phyloP scores from a whole-genome alignment of 768 basidiomycete species.

The Lactarius evosmus region DNA sequence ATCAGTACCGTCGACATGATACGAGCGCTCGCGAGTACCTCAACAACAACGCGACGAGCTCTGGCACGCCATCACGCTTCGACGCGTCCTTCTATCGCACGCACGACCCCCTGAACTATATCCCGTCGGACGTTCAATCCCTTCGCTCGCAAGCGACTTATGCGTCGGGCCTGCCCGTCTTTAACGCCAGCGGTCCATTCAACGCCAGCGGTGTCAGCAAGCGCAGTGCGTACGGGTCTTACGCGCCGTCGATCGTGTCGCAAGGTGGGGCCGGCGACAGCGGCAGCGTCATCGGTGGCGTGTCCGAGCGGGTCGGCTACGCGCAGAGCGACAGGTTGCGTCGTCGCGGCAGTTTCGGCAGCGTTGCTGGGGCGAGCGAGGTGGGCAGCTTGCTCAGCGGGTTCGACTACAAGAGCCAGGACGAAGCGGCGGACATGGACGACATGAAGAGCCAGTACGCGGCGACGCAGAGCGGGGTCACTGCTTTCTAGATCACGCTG shows the following conservation, averaged over 20 bases:
- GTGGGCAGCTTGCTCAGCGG: conserved; percentile 68
- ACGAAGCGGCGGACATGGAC: conserved; percentile 73
- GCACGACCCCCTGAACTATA: conserved; percentile 90
- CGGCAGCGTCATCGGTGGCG: conserved; percentile 46
- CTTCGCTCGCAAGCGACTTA: conserved; percentile 96
- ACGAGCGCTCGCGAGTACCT: conserved; percentile 83
- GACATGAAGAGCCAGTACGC: conserved; percentile 89
- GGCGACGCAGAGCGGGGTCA: conserved; percentile 80
- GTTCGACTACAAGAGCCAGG: conserved; percentile 87
- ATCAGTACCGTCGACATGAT: conserved; percentile 91
- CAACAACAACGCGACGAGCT: conserved; percentile 38
- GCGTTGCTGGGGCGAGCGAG: conserved; percentile 71
- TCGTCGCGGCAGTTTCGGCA: conserved; percentile 73
- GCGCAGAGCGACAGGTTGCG: conserved; percentile 89
- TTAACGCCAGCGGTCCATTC: conserved; percentile 65
- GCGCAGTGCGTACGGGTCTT: conserved; percentile 72
- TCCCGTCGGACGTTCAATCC: conserved; percentile 93
- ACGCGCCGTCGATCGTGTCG: conserved; percentile 90
- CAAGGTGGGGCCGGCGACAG: conserved; percentile 73
- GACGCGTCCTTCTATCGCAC: conserved; percentile 95
- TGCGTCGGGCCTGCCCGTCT: conserved; percentile 87
- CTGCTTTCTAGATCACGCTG: conserved; percentile 61
- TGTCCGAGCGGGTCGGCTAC: conserved; percentile 60
- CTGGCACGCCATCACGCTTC: conserved; percentile 91
- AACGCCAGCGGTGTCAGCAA: conserved; percentile 60